Conservation (phyloP, 805 yeast species). For the Metschnikowia continentalis region DNA sequence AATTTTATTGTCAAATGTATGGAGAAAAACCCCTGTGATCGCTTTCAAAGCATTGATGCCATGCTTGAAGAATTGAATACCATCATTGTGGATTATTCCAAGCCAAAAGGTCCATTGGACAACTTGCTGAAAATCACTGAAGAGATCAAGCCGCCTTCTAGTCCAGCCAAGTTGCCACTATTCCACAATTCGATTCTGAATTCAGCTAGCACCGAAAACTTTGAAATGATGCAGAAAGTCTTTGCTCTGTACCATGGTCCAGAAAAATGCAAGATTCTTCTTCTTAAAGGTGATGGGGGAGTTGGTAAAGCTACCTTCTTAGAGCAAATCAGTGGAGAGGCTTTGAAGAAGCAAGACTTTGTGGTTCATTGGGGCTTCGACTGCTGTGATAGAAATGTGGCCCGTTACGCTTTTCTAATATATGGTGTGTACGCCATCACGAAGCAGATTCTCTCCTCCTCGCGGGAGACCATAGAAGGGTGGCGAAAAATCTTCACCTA, state of each 20-base stretch:
- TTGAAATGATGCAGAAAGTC: background rate
- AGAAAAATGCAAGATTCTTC: conserved; percentile 18
- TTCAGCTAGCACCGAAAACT: background rate
- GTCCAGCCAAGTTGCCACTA: conserved; percentile 5
- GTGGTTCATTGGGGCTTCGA: conserved; percentile 32
- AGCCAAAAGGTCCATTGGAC: background rate
- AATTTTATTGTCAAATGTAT: conserved; percentile 40
- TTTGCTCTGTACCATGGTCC: conserved; percentile 6
- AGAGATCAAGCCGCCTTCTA: background rate
- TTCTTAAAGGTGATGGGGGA: conserved; percentile 43
- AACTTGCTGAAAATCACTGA: background rate
- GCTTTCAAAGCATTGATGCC: conserved; percentile 34
- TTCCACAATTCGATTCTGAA: conserved; percentile 11
- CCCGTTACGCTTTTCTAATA: conserved; percentile 34
- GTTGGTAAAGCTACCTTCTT: conserved; percentile 44
- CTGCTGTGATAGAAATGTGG: conserved; percentile 20
- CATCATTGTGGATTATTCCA: conserved; percentile 19
- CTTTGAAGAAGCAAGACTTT: conserved; percentile 29
- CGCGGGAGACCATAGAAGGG: conserved; percentile 28
- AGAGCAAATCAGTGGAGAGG: conserved; percentile 32
- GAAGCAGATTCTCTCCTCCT: conserved; percentile 38
- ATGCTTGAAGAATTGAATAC: conserved; percentile 34
- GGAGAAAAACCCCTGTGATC: conserved; percentile 35
- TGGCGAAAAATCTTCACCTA: conserved; percentile 41
- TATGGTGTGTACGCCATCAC: conserved; percentile 37